Evolutionary conservation across 352 stramenopile species (phyloP).

Genomic region (Globisporangium paddicum): DNA sequence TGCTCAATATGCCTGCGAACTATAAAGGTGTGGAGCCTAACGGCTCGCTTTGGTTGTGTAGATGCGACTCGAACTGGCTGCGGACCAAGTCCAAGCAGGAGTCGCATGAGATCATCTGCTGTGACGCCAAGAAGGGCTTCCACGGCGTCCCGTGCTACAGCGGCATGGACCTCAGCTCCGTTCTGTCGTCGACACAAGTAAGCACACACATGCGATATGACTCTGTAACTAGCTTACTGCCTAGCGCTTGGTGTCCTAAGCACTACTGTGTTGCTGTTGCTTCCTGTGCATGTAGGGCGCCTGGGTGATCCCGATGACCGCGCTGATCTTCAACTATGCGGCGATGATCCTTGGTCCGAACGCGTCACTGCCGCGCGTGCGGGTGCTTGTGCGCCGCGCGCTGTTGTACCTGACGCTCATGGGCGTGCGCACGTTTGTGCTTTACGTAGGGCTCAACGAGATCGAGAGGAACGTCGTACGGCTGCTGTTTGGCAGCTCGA

Average conservation of each 20-base stretch:
- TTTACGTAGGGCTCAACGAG: conserved; percentile 57
- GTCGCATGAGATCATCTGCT: conserved; percentile 46
- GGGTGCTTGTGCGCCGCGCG: conserved; percentile 46
- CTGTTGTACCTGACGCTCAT: conserved; percentile 60
- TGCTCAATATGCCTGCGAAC: not conserved
- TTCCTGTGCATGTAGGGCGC: conserved; percentile 31
- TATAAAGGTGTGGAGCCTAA: not conserved
- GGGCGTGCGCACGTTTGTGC: conserved; percentile 53
- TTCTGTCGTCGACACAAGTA: conserved; percentile 42
- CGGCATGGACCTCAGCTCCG: conserved; percentile 54
- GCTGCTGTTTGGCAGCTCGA: conserved; percentile 28
- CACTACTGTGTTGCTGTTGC: not conserved
- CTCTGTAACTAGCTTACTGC: too few species aligned
- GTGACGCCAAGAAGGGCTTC: conserved; percentile 24
- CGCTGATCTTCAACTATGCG: conserved; percentile 65
- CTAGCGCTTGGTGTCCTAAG: not conserved
- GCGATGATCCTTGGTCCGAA: conserved; percentile 55
- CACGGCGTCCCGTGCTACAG: conserved; percentile 46
- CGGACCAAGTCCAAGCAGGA: conserved; percentile 23
- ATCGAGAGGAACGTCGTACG: conserved; percentile 41
- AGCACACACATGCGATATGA: not conserved
- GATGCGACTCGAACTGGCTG: conserved; percentile 71
- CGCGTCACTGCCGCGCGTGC: conserved; percentile 41
- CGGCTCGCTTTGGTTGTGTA: conserved; percentile 13
- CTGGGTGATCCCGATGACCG: conserved; percentile 55